Base-by-base conservation (phyloP, 495 filamentous ascomycete genomes). In the Annulohypoxylon nitens region DNA sequence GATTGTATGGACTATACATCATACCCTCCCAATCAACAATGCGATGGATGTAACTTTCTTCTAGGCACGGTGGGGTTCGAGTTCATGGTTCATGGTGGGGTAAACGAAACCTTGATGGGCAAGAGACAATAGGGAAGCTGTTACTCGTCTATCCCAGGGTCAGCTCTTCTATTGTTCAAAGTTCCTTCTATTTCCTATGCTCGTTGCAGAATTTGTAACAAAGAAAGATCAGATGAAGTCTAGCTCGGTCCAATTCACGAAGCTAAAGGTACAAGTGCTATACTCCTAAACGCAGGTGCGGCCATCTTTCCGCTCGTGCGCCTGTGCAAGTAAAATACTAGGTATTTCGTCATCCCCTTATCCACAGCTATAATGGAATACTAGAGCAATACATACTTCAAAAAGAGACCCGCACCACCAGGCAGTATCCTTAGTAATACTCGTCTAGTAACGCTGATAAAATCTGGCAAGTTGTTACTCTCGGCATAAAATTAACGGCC, bases 401-500 rank as follows among this genome's bases (percentile, higher is more conserved):
- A 4, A 18, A 58, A 26, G 34, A 26, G 23, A 69, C 50, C 66
- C 66, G 65, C 58, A 62, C 37, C 53, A 51, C 64, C 55, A 39
- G 33, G 0, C 58, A 7, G 7, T 51, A 51, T 57, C 59, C 60
- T 68, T 73, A 73, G 70, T 73, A 73, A 73, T 73, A 33, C 53
- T 30, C 30, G 50, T 53, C 64, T 39, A 10, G 51, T 33, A 20
- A 57, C 54, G 23, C 39, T 25, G n/a, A 25, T 18, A 26, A 51
- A 45, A 45, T 51, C 30, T 4, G 26, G 16, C 45, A n/a, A 68
- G 20, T 20, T 48, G 54, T 54, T 33, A 39, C 64, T 34, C 33
- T 73, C 70, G 70, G 70, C 36, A 51, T 16, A 59, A 73, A 61
- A 73, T 69, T 2, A 69, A 69, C 41, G 20, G 26, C 70, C 70